Base-by-base conservation (phyloP, 1,139 yeast species). In the Suhomyces maxii region DNA sequence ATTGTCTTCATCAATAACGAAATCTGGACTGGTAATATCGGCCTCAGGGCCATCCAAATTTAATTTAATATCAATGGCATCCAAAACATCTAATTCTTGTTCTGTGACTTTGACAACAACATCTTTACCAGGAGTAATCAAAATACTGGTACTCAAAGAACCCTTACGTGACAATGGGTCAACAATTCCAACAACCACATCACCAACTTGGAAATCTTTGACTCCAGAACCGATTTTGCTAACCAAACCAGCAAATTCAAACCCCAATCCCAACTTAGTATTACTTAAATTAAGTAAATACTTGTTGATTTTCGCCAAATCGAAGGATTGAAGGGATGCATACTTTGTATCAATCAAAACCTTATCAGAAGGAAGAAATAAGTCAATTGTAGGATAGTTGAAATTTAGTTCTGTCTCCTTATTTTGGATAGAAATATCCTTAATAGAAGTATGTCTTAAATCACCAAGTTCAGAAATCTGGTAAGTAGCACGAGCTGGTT, bases 331-430 rank as follows among this genome's bases (percentile, higher is more conserved):
- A 41, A 75, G 58, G n/a, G 69, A 61, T 1, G 68, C 69, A 50
- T 67, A 74, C 45, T 67, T 64, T 26, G 73, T 64, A 44, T 72
- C 69, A 11, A 75, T 76, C 50, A 75, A 57, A 8, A 75, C 55
- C 40, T 62, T 59, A 49, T 63, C 60, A 6, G 64, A 46, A 2
- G 66, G 61, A 38, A 75, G 63, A 0, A 77, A 76, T 34, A 72
- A 55, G 39, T 66, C 63, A 33, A 73, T 64, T 23, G 63, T 61
- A 11, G 75, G 76, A 52, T 72, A 74, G 50, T 72, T 65, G 60
- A 73, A 74, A 53, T 73, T 74, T 42, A 74, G 51, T 45, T 69
- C 76, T 0, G 77, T 73, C 44, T 70, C 68, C 52, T 71, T 73
- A 52, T 73, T 73, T 48, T 68, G 70, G 7, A 71, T 67, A 1